phyloP scores from a whole-genome alignment of 306 rosid genomes.

The Clitoria ternatea region DNA sequence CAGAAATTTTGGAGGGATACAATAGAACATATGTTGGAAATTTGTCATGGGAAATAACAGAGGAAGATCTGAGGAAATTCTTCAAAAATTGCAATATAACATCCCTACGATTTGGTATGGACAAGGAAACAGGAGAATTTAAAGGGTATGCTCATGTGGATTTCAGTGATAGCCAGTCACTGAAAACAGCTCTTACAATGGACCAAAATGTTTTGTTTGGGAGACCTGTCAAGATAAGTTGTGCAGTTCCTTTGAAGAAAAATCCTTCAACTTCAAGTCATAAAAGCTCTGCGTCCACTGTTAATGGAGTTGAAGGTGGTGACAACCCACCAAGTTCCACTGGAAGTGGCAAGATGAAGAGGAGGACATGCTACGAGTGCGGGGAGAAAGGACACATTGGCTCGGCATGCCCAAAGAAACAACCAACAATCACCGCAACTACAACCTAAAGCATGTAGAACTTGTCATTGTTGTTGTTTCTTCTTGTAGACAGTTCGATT shows the following conservation, averaged over 20 bases:
- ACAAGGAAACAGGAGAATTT: slow-evolving; percentile 86
- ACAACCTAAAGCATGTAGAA: slow-evolving; percentile 26
- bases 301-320: slow-evolving; percentile 8
- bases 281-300: slow-evolving; percentile 17
- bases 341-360: slow-evolving; percentile 59
- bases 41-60: slow-evolving; percentile 82
- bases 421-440: slow-evolving; percentile 27
- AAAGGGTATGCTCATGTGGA: slow-evolving; percentile 84
- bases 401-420: slow-evolving; percentile 66
- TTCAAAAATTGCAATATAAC: slow-evolving; percentile 58
- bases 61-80: slow-evolving; percentile 65
- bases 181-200: slow-evolving; percentile 58
- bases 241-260: slow-evolving; percentile 78
- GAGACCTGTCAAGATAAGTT: slow-evolving; percentile 71
- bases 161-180: slow-evolving; percentile 57
- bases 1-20: slow-evolving; percentile 71
- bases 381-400: slow-evolving; percentile 84
- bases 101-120: slow-evolving; percentile 61
- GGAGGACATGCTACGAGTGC: slow-evolving; percentile 85
- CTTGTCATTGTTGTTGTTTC: slow-evolving; percentile 5
- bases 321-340: slow-evolving; percentile 25
- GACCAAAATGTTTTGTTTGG: slow-evolving; percentile 63
- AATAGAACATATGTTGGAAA: slow-evolving; percentile 85
- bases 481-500: neutral
- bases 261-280: slow-evolving; percentile 26